phyloP scores from a whole-genome alignment of 371 early-diverging fungal species.

The Lichtheimia corymbifera region DNA sequence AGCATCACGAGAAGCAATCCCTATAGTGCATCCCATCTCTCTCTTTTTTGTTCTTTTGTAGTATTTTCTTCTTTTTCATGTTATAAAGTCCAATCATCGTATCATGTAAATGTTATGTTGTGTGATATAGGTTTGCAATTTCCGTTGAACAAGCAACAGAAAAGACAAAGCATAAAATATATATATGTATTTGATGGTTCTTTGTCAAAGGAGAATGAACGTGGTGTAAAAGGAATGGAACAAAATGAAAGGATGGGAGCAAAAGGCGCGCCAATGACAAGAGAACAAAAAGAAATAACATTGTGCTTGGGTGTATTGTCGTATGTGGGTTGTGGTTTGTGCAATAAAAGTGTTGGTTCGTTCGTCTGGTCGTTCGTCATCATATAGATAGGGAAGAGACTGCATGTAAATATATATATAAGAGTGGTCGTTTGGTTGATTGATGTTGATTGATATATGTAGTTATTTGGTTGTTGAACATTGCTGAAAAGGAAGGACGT shows the following conservation, averaged over 20 bases:
- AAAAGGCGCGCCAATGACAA: neutral
- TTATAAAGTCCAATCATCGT: too few species aligned
- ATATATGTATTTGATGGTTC: constrained; percentile 3
- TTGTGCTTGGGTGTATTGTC: neutral
- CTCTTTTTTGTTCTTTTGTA: too few species aligned
- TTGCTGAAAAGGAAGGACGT: neutral
- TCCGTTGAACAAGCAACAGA: constrained; percentile 12
- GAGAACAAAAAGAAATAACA: constrained; percentile 1
- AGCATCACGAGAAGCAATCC: neutral
- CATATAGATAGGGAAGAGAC: constrained; percentile 3
- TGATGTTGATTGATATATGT: neutral
- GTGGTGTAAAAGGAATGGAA: neutral
- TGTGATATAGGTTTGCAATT: neutral
- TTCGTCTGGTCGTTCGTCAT: constrained; percentile 10
- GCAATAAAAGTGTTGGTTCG: neutral
- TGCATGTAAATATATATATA: constrained; percentile 6
- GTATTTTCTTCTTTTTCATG: too few species aligned
- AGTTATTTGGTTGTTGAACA: neutral
- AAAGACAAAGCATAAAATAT: constrained; percentile 5
- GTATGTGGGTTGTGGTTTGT: constrained; percentile 1
- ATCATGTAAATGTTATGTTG: too few species aligned
- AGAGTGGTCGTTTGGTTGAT: neutral
- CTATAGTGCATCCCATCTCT: too few species aligned
- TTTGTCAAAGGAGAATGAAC: neutral
- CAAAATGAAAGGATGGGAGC: neutral